phyloP scores from a whole-genome alignment of 345 rosid species.

The Euphorbia lathyris region DNA sequence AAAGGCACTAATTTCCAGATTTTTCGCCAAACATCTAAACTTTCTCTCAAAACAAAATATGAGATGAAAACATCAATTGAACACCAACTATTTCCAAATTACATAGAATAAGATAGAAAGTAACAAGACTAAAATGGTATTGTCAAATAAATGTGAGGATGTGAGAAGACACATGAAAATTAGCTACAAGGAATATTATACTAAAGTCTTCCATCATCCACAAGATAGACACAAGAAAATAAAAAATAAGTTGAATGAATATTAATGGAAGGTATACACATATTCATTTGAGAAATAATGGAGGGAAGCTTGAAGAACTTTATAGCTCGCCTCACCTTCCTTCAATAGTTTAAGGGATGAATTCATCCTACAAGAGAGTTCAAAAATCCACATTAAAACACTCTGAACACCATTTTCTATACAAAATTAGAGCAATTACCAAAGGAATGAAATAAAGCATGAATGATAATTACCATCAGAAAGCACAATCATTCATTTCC shows the following conservation, averaged over 20 bases:
- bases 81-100: too few relatives aligned
- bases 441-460: neutral
- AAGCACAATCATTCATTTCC: neutral
- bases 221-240: neutral
- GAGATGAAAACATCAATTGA: too few relatives aligned
- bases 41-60: too few relatives aligned
- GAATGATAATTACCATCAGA: constrained; percentile 1
- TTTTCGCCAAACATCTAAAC: too few relatives aligned
- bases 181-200: too few relatives aligned
- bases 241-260: neutral
- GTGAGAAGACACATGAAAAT: too few relatives aligned
- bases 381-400: constrained; percentile 2
- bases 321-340: constrained; percentile 7
- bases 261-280: constrained; percentile 6
- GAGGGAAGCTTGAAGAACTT: constrained; percentile 12
- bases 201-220: too few relatives aligned
- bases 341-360: constrained; percentile 11
- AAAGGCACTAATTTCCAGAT: too few relatives aligned
- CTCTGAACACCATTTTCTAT: neutral
- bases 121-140: too few relatives aligned
- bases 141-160: too few relatives aligned
- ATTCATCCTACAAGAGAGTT: constrained; percentile 17
- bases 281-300: constrained; percentile 8
- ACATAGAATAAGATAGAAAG: too few relatives aligned
- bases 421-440: constrained; percentile 7